Evolutionary conservation across 768 basidiomycete species (phyloP).

Genomic region (Agrocybe praecox): DNA sequence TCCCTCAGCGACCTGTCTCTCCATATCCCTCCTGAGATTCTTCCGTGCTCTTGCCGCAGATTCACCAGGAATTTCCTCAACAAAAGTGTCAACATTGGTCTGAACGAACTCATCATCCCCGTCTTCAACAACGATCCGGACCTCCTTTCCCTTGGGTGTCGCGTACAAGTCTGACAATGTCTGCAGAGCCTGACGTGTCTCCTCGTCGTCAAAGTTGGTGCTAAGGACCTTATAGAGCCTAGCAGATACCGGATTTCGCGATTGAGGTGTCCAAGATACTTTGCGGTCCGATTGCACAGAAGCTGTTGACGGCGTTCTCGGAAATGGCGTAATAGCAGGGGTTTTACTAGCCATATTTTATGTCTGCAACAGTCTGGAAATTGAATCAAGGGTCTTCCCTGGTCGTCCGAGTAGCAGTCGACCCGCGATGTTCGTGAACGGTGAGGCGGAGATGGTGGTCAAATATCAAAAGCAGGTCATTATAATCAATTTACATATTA

Average conservation of each 20-base stretch:
- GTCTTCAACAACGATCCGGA: conserved; percentile 19
- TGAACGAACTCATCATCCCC: conserved; percentile 35
- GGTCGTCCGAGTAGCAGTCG: too few species aligned
- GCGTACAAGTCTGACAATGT: conserved; percentile 84
- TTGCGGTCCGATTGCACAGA: conserved; percentile 19
- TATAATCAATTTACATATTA: too few species aligned
- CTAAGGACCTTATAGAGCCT: conserved; percentile 91
- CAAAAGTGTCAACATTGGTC: conserved; percentile 27
- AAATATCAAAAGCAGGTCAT: too few species aligned
- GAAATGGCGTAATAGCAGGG: conserved; percentile 11
- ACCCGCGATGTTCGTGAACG: too few species aligned
- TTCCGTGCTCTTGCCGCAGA: conserved; percentile 76
- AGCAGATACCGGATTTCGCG: conserved; percentile 77
- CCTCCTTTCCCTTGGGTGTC: conserved; percentile 36
- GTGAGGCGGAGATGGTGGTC: too few species aligned
- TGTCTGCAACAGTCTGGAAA: background rate
- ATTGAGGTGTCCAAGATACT: conserved; percentile 25
- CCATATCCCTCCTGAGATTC: conserved; percentile 83
- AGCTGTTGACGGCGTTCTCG: conserved; percentile 15
- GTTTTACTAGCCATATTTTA: background rate
- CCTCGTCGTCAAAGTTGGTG: conserved; percentile 75
- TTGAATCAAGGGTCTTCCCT: too few species aligned
- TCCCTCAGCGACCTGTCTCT: conserved; percentile 78
- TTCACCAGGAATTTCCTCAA: conserved; percentile 53
- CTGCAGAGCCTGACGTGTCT: conserved; percentile 77